phyloP scores from a whole-genome alignment of 371 early-diverging fungal genomes.

The Mucor mucedo region DNA sequence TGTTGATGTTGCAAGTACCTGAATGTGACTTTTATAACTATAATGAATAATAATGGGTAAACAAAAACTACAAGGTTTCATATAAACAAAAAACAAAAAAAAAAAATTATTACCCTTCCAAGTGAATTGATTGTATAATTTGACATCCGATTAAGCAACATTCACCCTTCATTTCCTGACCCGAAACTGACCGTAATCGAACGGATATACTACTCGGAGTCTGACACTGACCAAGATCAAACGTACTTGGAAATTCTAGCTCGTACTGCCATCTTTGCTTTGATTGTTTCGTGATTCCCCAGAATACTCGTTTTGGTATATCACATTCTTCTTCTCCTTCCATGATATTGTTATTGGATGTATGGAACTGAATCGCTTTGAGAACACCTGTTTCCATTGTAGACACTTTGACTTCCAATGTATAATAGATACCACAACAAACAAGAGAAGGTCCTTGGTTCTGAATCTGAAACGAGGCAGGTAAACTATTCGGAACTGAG shows the following conservation, averaged over 20 bases:
- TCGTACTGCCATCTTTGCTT: conserved; percentile 31
- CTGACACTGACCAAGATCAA: conserved; percentile 1
- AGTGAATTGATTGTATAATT: conserved; percentile 16
- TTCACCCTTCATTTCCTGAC: background rate
- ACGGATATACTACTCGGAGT: conserved; percentile 5
- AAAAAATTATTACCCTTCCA: conserved; percentile 17
- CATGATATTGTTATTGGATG: background rate
- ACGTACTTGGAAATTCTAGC: conserved; percentile 20
- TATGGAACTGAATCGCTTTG: conserved; percentile 13
- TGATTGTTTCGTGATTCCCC: conserved; percentile 26
- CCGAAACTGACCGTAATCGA: conserved; percentile 10
- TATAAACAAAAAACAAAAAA: background rate
- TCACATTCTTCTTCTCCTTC: background rate
- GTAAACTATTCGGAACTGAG: background rate
- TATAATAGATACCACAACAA: background rate
- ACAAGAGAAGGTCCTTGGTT: background rate
- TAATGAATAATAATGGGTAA: background rate
- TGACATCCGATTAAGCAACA: conserved; percentile 26
- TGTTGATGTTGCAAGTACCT: conserved; percentile 19
- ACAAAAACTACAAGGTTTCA: background rate
- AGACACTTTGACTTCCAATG: background rate
- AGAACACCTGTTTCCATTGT: background rate
- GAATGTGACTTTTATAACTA: conserved; percentile 14
- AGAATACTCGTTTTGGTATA: conserved; percentile 22
- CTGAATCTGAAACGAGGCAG: background rate